phyloP scores from a whole-genome alignment of 345 rosid genomes.

The Euphorbia tirucalli region DNA sequence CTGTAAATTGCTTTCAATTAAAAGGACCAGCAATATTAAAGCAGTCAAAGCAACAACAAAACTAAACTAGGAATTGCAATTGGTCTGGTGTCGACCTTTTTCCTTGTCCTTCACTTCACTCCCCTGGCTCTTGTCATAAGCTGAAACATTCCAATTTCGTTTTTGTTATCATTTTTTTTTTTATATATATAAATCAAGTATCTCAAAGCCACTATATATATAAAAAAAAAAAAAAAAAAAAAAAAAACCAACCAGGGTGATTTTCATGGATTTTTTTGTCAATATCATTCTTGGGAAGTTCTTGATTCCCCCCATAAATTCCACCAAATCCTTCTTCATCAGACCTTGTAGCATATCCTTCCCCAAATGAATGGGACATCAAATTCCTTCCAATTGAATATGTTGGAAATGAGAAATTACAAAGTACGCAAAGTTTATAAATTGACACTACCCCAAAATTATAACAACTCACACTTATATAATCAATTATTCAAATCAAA shows the following conservation, averaged over 20 bases:
- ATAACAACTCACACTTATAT: too few species aligned
- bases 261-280: slow-evolving; percentile 42
- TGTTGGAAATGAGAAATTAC: too few species aligned
- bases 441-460: too few species aligned
- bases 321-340: slow-evolving; percentile 93
- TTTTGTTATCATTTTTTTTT: too few species aligned
- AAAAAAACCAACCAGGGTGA: slow-evolving; percentile 50
- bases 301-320: slow-evolving; percentile 51
- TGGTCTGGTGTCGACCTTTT: slow-evolving; percentile 51
- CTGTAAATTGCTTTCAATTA: too few species aligned
- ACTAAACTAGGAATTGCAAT: too few species aligned
- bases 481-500: not conserved
- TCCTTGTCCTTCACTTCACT: slow-evolving; percentile 78
- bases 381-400: slow-evolving; percentile 58
- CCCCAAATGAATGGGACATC: slow-evolving; percentile 77
- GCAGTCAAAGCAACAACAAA: too few species aligned
- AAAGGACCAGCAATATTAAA: too few species aligned
- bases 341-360: slow-evolving; percentile 66
- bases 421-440: too few species aligned
- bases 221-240: not conserved
- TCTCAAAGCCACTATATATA: too few species aligned
- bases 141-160: slow-evolving; percentile 22
- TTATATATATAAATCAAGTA: too few species aligned
- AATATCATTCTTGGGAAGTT: slow-evolving; percentile 14
- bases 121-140: slow-evolving; percentile 67